These are phyloP conservation scores for Sclerotinia borealis DNA, from an alignment of 2,329 filamentous ascomycete species.

Conservation along the genomic window DNA sequence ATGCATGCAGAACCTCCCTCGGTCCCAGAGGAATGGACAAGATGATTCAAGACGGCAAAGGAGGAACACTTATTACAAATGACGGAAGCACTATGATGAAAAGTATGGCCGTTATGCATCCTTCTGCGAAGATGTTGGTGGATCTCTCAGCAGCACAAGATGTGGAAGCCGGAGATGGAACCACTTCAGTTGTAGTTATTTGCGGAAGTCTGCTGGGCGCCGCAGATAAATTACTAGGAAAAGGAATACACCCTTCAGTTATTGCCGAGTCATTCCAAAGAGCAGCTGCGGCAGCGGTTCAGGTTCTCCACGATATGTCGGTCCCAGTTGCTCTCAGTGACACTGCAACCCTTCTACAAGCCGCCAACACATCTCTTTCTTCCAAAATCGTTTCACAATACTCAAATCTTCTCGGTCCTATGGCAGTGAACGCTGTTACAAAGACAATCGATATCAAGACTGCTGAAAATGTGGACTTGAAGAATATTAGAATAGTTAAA, in stretches of 20 bases:
- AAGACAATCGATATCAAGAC: slow-evolving; percentile 95
- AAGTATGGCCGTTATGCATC: slow-evolving; percentile 98
- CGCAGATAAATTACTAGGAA: slow-evolving; percentile 81
- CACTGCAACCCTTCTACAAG: slow-evolving; percentile 85
- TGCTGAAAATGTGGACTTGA: slow-evolving; percentile 92
- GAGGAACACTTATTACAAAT: slow-evolving; percentile 98
- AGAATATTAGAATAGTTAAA: slow-evolving; percentile 95
- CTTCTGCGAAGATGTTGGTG: slow-evolving; percentile 98
- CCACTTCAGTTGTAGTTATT: slow-evolving; percentile 96
- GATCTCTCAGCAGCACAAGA: slow-evolving; percentile 96
- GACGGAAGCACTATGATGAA: slow-evolving; percentile 99
- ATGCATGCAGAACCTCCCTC: slow-evolving; percentile 94
- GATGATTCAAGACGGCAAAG: slow-evolving; percentile 63
- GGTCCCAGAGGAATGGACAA: slow-evolving; percentile 28
- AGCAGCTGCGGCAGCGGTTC: slow-evolving; percentile 81
- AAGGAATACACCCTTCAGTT: slow-evolving; percentile 94
- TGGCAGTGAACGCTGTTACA: slow-evolving; percentile 94
- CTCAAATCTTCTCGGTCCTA: slow-evolving; percentile 88
- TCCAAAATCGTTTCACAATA: slow-evolving; percentile 99
- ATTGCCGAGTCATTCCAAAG: slow-evolving; percentile 98
- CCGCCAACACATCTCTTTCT: slow-evolving; percentile 91
- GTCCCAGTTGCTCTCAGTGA: slow-evolving; percentile 86
- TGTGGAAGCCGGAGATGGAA: slow-evolving; percentile 96
- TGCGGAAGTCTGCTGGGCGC: slow-evolving; percentile 91
- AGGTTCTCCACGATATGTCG: slow-evolving; percentile 91